Percentiles rank a stretch among this genome's conserved stretches.
phyloP scores from a whole-genome alignment of 1,284 basidiomycete species.

The Vanrija sp. region DNA sequence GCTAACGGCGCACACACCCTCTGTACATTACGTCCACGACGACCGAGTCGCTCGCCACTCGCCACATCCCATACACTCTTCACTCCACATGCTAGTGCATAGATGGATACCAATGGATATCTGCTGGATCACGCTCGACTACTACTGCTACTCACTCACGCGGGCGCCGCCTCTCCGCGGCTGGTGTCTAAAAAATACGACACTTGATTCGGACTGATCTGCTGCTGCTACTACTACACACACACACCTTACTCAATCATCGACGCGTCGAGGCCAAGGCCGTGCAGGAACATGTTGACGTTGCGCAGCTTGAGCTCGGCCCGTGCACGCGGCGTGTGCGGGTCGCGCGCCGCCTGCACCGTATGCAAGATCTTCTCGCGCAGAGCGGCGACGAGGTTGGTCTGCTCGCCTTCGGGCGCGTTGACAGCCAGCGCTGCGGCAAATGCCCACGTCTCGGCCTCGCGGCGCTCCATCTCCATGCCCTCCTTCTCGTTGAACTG shows the following conservation, averaged over 20 bases:
- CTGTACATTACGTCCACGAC: too few species aligned
- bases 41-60: too few species aligned
- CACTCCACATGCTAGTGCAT: too few species aligned
- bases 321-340: conserved; percentile 27
- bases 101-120: too few species aligned
- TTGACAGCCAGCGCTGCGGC: conserved; percentile 77
- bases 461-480: conserved; percentile 46
- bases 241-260: conserved; percentile 33
- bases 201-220: too few species aligned
- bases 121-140: too few species aligned
- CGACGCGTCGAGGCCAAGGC: conserved; percentile 42
- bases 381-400: conserved; percentile 75
- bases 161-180: too few species aligned
- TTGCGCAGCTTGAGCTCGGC: conserved; percentile 48
- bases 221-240: too few species aligned
- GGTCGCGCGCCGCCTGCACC: conserved; percentile 43
- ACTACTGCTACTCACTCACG: too few species aligned
- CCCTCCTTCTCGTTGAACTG: conserved; percentile 71
- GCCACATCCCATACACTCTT: too few species aligned
- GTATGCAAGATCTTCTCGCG: conserved; percentile 67
- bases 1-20: too few species aligned
- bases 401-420: conserved; percentile 74
- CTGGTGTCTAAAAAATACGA: too few species aligned
- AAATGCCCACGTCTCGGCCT: conserved; percentile 49
- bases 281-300: conserved; percentile 50